These are phyloP conservation scores for Crithidia sp. DNA, from an alignment of 208 protist genomes.

Conservation along the genomic window DNA sequence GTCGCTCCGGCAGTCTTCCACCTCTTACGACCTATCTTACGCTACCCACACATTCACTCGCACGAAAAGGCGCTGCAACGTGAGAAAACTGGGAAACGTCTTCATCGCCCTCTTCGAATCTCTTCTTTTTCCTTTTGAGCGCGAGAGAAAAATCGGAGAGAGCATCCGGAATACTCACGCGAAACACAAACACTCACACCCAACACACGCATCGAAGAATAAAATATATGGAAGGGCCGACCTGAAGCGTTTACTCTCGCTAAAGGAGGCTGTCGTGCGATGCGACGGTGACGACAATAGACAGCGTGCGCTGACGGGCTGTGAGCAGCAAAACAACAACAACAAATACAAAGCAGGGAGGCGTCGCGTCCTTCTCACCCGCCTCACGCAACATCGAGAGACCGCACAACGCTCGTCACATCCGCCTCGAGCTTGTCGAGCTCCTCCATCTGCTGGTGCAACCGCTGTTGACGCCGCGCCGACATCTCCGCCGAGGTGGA, in stretches of 20 bases:
- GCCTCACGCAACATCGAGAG: conserved; percentile 8
- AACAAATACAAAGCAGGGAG: conserved; percentile 7
- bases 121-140: conserved; percentile 1
- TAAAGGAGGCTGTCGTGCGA: too few relatives aligned
- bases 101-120: neutral
- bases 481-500: conserved; percentile 14
- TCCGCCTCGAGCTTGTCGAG: conserved; percentile 33
- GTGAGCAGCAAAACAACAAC: neutral
- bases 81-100: too few relatives aligned
- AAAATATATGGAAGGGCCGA: too few relatives aligned
- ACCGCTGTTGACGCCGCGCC: conserved; percentile 19
- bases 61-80: too few relatives aligned
- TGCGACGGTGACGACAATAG: too few relatives aligned
- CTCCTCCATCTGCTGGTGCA: conserved; percentile 26
- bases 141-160: too few relatives aligned
- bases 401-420: conserved; percentile 20
- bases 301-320: too few relatives aligned
- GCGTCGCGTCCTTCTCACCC: neutral
- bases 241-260: too few relatives aligned
- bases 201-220: too few relatives aligned
- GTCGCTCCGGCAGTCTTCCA: neutral
- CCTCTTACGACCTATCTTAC: too few relatives aligned
- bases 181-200: too few relatives aligned
- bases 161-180: too few relatives aligned
- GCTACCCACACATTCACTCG: neutral